Base-by-base conservation (phyloP, 768 basidiomycete species). In the Boletus subparvulus region DNA sequence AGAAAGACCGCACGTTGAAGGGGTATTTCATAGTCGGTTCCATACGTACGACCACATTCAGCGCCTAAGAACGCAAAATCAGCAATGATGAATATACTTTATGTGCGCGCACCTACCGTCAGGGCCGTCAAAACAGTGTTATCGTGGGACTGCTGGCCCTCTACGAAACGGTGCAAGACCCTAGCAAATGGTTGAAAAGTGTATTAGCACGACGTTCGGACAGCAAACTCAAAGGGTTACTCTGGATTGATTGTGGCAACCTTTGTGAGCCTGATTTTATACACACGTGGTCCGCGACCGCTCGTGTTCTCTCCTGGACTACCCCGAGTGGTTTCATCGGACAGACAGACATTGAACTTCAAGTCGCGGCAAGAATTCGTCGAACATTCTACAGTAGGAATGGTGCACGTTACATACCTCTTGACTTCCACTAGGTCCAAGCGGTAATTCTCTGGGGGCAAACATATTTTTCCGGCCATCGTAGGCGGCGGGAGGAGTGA, bases 381-480 rank as follows among this genome's bases (percentile, higher is more conserved):
- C 28, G 19, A 9, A 37, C 30, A 26, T 43, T 36, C 8, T 26
- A 42, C 24, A 39, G 21, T 33, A 40, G 12, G 9, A 55, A 39
- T 32, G 26, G 24, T 1, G 6, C 43, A 57, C 5, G 49, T 45
- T 10, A 69, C 74, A 59, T 61, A 81, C 87, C 74, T 85, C 87
- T 59, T 79, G 78, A 8, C 75, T 77, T 19, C 77, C 73, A 1
- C 63, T 69, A 2, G 75, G 77, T 30, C 81, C 82, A 39, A 93
- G 84, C 0, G 85, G 82, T 10, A 92, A 75, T 54, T 80, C 77
- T 39, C 80, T 76, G 14, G 83, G 73, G 24, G 86, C 77, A 63
- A 89, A 93, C 46, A 85, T 69, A 59, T 92, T 92, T 70, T 91
- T 92, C 41, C 88, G 78, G 0, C 90, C 90, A 55, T 92, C 91